Evolutionary conservation across 164 flowering plant species (phyloP), one percentile per base, ranked within the genome.

Genomic region (Berberis thunbergii): DNA sequence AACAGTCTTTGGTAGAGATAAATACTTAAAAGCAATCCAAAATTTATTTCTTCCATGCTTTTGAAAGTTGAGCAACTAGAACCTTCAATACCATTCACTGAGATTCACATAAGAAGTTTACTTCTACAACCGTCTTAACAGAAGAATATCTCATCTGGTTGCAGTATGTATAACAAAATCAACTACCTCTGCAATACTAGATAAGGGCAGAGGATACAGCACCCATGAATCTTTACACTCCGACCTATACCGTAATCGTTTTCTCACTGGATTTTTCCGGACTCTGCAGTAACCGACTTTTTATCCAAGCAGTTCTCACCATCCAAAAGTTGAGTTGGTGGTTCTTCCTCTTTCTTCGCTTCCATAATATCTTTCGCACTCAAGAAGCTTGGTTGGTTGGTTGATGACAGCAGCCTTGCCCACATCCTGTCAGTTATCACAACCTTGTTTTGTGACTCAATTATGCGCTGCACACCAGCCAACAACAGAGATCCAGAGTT

Each of bases 351-450:
- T 52, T 48, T 66, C 66, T 73, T 75, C 7, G 65, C 82, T 67
- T 81, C 84, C 6, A 54, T 49, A 7, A 74, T 59, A 67, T 80
- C 90, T 62, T 78, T 80, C 1, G 74, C 54, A 38, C 65, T 72
- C 63, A 78, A 48, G 72, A 94, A 94, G 65, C 96, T 91, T 0
- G 97, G 99, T 59, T 94, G 99, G 69, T 87, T 80, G 12, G 99
- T 94, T 7, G 97, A 94, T 1, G 96, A 81, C 8, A 91, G 75
- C 43, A 91, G 83, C 79, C 99, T 80, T 7, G 99, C 99, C 97
- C 99, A 94, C 97, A 88, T 91, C 63, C 96, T 79, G 63, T 91
- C 99, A 0, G 99, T 91, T 63, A 89, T 79, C 69, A 85, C 89
- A 39, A 94, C 99, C 57, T 78, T 70, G 77, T 87, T 80, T 54